Evolutionary conservation across 169 alveolate genomes (phyloP).

Genomic region (Theileria luwenshuni): DNA sequence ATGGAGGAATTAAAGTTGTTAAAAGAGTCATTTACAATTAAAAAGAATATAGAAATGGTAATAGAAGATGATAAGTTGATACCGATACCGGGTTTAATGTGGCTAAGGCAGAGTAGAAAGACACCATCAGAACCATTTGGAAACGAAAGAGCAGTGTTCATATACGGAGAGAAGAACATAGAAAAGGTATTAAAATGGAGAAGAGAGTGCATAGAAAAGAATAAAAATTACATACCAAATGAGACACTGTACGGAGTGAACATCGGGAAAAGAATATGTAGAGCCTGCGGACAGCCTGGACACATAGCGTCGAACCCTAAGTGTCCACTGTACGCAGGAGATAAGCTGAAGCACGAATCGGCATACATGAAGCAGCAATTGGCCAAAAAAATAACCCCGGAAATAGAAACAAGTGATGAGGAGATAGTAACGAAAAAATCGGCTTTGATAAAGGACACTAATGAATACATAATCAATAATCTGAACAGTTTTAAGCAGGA

Average conservation of each 20-base stretch:
- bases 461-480: neutral
- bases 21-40: conserved; percentile 73
- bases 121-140: conserved; percentile 76
- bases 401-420: conserved; percentile 50
- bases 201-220: conserved; percentile 62
- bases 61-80: conserved; percentile 68
- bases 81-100: conserved; percentile 81
- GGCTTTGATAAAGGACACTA: conserved; percentile 45
- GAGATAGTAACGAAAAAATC: conserved; percentile 46
- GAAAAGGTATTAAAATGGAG: conserved; percentile 79
- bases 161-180: conserved; percentile 84
- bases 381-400: conserved; percentile 23
- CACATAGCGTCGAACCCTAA: conserved; percentile 87
- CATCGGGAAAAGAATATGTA: conserved; percentile 73
- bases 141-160: conserved; percentile 78
- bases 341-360: conserved; percentile 47
- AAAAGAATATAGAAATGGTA: conserved; percentile 66
- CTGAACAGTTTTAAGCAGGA: neutral
- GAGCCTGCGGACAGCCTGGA: conserved; percentile 85
- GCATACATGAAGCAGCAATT: conserved; percentile 38
- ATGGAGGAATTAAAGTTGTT: conserved; percentile 70
- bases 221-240: conserved; percentile 32
- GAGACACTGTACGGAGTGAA: conserved; percentile 3
- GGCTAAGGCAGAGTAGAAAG: conserved; percentile 81
- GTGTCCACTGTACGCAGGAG: conserved; percentile 74